Percentiles rank a stretch among this genome's conserved stretches.
Evolutionary conservation across 2,329 filamentous ascomycete genomes (phyloP).

Genomic region (Herpotrichia juniperi): DNA sequence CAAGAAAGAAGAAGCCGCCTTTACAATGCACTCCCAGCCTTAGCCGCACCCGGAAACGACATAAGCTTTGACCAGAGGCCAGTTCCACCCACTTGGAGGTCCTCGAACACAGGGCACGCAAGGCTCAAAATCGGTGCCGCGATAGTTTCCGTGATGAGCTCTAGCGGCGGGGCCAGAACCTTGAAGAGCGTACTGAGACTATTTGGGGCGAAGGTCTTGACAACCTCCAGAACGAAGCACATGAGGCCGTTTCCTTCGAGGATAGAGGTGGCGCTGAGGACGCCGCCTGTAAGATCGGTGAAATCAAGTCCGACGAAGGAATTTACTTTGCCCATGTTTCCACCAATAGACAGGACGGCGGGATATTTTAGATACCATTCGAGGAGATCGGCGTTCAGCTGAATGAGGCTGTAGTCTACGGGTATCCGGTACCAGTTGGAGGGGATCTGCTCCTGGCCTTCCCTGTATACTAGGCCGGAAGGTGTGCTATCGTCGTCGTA

Average conservation of each 20-base stretch:
- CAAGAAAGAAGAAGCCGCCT: too few species aligned
- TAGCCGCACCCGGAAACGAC: background rate
- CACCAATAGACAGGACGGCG: background rate
- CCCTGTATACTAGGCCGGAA: conserved; percentile 4
- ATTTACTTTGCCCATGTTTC: conserved; percentile 28
- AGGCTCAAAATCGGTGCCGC: conserved; percentile 26
- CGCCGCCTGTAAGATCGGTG: conserved; percentile 19
- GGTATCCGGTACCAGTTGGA: conserved; percentile 15
- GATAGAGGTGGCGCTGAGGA: conserved; percentile 26
- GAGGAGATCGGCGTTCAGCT: conserved; percentile 17
- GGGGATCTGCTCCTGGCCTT: conserved; percentile 18
- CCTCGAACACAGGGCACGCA: conserved; percentile 30
- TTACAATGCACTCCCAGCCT: background rate
- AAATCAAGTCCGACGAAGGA: conserved; percentile 27
- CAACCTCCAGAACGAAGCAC: conserved; percentile 44
- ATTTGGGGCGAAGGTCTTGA: conserved; percentile 42
- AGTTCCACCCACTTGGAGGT: conserved; percentile 16
- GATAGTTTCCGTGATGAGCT: conserved; percentile 18
- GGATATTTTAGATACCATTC: background rate
- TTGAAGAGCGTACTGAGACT: conserved; percentile 35
- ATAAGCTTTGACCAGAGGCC: conserved; percentile 5
- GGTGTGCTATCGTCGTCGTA: background rate
- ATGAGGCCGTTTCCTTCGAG: conserved; percentile 48
- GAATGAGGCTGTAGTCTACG: conserved; percentile 15
- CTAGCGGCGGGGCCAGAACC: conserved; percentile 27